Percentiles rank a stretch among this genome's conserved stretches.
These are phyloP conservation scores for Rhizopus delemar DNA, from an alignment of 371 early-diverging fungal species.

Conservation along the genomic window DNA sequence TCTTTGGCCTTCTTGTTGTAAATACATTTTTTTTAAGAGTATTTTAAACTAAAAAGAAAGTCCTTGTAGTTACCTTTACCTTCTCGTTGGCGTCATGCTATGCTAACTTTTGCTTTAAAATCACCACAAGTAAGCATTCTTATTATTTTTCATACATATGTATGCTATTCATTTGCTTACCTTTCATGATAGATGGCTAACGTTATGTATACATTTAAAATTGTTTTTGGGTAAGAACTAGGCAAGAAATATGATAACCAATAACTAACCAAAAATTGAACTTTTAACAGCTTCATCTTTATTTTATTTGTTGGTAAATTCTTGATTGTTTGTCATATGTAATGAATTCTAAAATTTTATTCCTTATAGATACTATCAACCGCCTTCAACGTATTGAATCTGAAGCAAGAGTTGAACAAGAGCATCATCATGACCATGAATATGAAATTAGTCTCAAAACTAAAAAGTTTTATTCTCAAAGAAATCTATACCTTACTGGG, in stretches of 20 bases:
- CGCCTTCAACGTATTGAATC: conserved; percentile 59
- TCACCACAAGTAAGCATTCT: conserved; percentile 31
- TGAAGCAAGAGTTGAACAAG: conserved; percentile 31
- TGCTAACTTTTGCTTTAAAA: conserved; percentile 49
- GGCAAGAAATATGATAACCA: neutral
- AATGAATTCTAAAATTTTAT: neutral
- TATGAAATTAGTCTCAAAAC: conserved; percentile 62
- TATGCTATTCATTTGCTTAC: neutral
- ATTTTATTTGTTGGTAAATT: conserved; percentile 58
- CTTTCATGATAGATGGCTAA: conserved; percentile 34
- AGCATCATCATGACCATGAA: conserved; percentile 37
- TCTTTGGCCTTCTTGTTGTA: conserved; percentile 47
- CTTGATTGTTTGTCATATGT: no score
- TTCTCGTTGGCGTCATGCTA: conserved; percentile 52
- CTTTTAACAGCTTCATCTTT: conserved; percentile 48
- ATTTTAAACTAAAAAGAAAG: no score
- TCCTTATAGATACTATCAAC: conserved; percentile 58
- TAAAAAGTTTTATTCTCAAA: conserved; percentile 80
- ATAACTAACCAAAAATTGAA: neutral
- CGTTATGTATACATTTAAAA: conserved; percentile 49
- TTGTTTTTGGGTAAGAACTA: conserved; percentile 54
- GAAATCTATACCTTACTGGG: conserved; percentile 87
- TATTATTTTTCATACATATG: no score
- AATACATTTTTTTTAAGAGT: neutral
- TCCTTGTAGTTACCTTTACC: conserved; percentile 49